These are phyloP conservation scores for Phaeomoniella chlamydospora DNA, from an alignment of 2,329 filamentous ascomycete genomes.

Conservation along the genomic window DNA sequence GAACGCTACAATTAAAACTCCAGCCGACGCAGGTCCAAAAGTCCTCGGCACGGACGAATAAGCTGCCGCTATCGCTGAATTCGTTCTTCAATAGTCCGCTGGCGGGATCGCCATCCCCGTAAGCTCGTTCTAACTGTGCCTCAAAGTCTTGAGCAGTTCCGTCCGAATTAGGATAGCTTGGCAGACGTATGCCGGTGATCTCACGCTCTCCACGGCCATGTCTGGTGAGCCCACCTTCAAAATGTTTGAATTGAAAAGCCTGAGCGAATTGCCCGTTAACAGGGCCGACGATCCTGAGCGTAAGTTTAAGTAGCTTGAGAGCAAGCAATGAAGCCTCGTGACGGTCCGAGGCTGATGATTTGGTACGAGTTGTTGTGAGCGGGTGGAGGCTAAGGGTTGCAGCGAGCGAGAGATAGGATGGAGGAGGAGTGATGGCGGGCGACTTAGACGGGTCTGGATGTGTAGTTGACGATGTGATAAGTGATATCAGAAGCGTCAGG, in stretches of 20 bases:
- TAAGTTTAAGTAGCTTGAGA: constrained; percentile 53
- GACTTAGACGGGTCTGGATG: constrained; percentile 24
- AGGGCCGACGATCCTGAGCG: constrained; percentile 52
- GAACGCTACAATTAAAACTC: constrained; percentile 79
- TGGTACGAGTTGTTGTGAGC: constrained; percentile 57
- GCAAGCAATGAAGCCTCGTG: constrained; percentile 51
- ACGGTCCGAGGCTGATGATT: constrained; percentile 38
- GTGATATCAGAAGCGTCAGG: constrained; percentile 48
- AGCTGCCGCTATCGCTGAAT: constrained; percentile 47
- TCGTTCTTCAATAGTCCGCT: constrained; percentile 38
- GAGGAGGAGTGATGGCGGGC: constrained; percentile 38
- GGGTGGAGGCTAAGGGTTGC: constrained; percentile 75
- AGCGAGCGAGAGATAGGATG: constrained; percentile 62
- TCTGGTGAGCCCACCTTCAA: constrained; percentile 12
- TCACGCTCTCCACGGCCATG: constrained; percentile 3
- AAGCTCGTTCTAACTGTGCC: constrained; percentile 6
- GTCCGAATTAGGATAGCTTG: not conserved
- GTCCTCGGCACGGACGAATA: constrained; percentile 67
- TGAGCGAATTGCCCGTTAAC: constrained; percentile 53
- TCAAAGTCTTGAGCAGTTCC: constrained; percentile 3
- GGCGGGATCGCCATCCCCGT: constrained; percentile 23
- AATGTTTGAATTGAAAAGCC: constrained; percentile 54
- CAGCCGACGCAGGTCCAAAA: constrained; percentile 86
- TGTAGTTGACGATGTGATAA: constrained; percentile 27
- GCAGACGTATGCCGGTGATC: constrained; percentile 3